Evolutionary conservation across 2,329 filamentous ascomycete genomes (phyloP), one percentile per base, ranked within the genome.

Genomic region (Apiospora saccharicola): DNA sequence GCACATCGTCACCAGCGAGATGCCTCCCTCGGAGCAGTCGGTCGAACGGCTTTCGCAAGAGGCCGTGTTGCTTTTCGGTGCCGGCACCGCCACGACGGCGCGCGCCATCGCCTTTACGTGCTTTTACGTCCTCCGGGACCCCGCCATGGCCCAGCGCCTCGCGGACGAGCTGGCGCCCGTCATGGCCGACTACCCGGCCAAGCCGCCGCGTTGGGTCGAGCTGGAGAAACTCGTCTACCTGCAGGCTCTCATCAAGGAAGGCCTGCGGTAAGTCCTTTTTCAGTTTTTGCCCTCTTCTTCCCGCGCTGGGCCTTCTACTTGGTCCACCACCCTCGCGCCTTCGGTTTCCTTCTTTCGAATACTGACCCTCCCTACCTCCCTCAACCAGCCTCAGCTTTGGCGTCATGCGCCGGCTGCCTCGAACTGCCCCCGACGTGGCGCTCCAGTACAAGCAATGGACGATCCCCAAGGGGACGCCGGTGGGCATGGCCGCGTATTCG

Each of bases 401-500:
- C 57, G 4, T 64, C 1, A 64, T 26, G 19, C 57, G 30, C 57
- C 57, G 57, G 30, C 57, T 64, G 14, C 57, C 57, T 3, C 57
- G 57, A 13, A 26, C 30, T 3, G 26, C 30, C 26, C 57, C 57
- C 24, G 57, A 64, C 24, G 57, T 37, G 7, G 57, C 26, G 12
- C 57, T 64, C 1, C 14, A 13, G 78, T 80, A 82, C 73, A 69
- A 80, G 67, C 75, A 77, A 75, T 82, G 53, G 46, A 53, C 68
- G 57, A 68, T 71, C 44, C 43, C 76, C 75, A 41, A 41, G 37
- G 37, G 37, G 8, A 41, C 37, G 37, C 37, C 37, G 8, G 37
- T 41, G 37, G 37, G 37, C 5, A 53, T 83, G 81, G 81, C 81
- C 2, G 78, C 79, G 19, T 77, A 80, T 26, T 74, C 73, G 26